phyloP scores from a whole-genome alignment of 805 yeast genomes.

The Ogataea trehaloabstinens region DNA sequence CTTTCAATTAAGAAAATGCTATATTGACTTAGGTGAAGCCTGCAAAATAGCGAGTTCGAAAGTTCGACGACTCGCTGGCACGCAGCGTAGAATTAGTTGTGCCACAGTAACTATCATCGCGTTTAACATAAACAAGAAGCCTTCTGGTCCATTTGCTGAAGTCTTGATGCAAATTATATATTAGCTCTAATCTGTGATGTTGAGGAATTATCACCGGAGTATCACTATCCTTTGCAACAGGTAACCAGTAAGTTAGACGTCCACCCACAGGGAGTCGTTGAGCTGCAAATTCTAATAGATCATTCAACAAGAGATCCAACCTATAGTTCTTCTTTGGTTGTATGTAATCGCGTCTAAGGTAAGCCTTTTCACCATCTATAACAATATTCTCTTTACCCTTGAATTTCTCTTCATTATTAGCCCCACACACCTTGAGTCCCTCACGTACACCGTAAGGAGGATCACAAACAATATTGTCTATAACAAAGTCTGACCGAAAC shows the following conservation, averaged over 20 bases:
- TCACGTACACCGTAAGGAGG: constrained; percentile 98
- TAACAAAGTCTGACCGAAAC: constrained; percentile 53
- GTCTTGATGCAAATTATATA: constrained; percentile 77
- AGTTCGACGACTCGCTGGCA: constrained; percentile 50
- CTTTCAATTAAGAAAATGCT: constrained; percentile 2
- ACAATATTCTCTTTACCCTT: constrained; percentile 69
- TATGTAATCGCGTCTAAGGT: constrained; percentile 73
- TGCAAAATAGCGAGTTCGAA: constrained; percentile 73
- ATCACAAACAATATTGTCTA: constrained; percentile 89
- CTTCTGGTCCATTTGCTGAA: constrained; percentile 94
- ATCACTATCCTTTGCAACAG: constrained; percentile 84
- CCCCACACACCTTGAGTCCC: constrained; percentile 90
- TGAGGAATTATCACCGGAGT: constrained; percentile 65
- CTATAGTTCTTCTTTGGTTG: constrained; percentile 92
- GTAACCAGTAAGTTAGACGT: constrained; percentile 95
- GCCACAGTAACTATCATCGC: constrained; percentile 51
- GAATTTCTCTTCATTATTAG: constrained; percentile 56
- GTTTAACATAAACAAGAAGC: constrained; percentile 73
- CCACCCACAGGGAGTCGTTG: constrained; percentile 71
- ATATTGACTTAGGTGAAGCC: constrained; percentile 41
- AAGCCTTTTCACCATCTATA: constrained; percentile 81
- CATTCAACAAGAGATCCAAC: constrained; percentile 72
- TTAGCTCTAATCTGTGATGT: constrained; percentile 68
- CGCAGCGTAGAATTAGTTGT: constrained; percentile 41
- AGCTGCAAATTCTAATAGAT: constrained; percentile 71